A percentile compares a stretch with the other conserved stretches of the same genome.
These are phyloP conservation scores for Termitomyces sp. DNA, from an alignment of 768 basidiomycete genomes.

Conservation along the genomic window DNA sequence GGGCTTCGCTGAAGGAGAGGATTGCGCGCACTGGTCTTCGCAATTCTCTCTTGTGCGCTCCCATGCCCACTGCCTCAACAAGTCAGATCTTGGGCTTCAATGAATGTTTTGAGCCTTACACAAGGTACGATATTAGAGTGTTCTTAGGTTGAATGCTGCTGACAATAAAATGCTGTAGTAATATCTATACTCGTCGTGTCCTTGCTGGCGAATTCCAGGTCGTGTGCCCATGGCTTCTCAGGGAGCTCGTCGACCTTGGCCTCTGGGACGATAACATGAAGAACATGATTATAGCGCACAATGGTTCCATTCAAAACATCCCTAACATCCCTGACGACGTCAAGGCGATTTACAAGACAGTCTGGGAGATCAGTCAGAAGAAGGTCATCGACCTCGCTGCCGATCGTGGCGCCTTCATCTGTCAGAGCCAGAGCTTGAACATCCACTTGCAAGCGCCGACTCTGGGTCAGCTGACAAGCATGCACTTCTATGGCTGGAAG, in stretches of 20 bases:
- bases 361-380: conserved; percentile 99
- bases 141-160: background rate
- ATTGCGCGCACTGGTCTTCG: conserved; percentile 77
- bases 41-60: conserved; percentile 88
- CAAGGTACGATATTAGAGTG: conserved; percentile 51
- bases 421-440: conserved; percentile 93
- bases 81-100: conserved; percentile 98
- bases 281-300: conserved; percentile 97
- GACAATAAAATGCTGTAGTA: conserved; percentile 43
- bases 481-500: conserved; percentile 99
- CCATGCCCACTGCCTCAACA: conserved; percentile 99
- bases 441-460: conserved; percentile 90
- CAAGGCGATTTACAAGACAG: conserved; percentile 99
- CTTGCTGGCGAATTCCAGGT: conserved; percentile 99
- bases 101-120: conserved; percentile 99
- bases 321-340: conserved; percentile 84
- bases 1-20: conserved; percentile 82
- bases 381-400: conserved; percentile 96
- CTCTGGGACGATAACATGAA: conserved; percentile 99
- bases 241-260: conserved; percentile 91
- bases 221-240: conserved; percentile 98
- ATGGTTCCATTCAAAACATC: conserved; percentile 86
- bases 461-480: conserved; percentile 86
- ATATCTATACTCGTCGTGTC: conserved; percentile 98
- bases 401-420: conserved; percentile 98